Percentiles rank a stretch among this genome's conserved stretches.
Conservation (phyloP, 345 rosid genomes). For the Rhodamnia rubescens region DNA sequence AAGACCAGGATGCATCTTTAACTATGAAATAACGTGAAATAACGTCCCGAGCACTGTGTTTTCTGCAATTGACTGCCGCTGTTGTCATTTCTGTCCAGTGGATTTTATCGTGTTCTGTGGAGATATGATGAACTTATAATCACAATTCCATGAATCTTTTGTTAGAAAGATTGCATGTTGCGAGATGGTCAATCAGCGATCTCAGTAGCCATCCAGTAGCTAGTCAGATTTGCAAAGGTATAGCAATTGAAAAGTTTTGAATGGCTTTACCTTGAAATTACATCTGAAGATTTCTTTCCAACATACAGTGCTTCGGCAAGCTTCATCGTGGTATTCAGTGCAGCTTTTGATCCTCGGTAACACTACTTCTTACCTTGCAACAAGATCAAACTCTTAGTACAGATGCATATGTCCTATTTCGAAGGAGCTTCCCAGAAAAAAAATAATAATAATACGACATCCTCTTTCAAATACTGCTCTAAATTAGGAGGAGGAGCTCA, state of each 20-base stretch:
- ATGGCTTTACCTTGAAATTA: not conserved
- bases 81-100: not conserved
- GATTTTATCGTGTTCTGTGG: not conserved
- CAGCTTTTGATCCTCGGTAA: not conserved
- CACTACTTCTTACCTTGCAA: not conserved
- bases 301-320: not conserved
- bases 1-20: not conserved
- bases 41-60: not conserved
- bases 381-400: not conserved
- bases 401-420: not conserved
- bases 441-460: not conserved
- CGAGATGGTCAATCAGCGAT: too few species aligned
- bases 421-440: not conserved
- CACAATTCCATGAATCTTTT: not conserved
- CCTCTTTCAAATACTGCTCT: not conserved
- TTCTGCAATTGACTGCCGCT: not conserved
- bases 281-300: not conserved
- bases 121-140: not conserved
- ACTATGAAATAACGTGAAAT: not conserved
- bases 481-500: not conserved
- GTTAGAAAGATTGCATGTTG: too few species aligned
- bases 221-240: not conserved
- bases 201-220: not conserved
- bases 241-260: not conserved
- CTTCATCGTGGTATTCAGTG: not conserved